Percentiles rank a stretch among this genome's conserved stretches.
Evolutionary conservation across 352 stramenopile genomes (phyloP).

Genomic region (Globisporangium takayamanum): DNA sequence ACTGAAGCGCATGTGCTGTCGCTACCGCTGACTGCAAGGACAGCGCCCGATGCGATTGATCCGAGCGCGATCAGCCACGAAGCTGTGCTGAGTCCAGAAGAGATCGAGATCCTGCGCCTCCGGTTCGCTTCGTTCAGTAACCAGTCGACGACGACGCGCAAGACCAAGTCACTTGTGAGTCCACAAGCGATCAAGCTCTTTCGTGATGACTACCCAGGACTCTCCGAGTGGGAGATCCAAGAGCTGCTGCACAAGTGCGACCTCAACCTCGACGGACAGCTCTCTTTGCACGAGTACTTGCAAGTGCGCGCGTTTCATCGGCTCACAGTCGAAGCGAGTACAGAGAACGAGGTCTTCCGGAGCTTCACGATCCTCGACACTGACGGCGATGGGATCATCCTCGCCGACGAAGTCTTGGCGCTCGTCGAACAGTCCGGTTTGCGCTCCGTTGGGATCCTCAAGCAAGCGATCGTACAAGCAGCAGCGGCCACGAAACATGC

Average conservation of each 20-base stretch:
- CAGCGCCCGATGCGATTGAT: slow-evolving; percentile 6
- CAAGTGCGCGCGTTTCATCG: slow-evolving; percentile 49
- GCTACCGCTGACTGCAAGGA: not conserved
- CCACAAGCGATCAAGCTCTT: slow-evolving; percentile 53
- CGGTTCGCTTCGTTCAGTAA: slow-evolving; percentile 29
- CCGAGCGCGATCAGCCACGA: slow-evolving; percentile 23
- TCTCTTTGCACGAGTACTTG: slow-evolving; percentile 54
- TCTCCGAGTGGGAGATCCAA: slow-evolving; percentile 59
- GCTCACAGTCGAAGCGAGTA: slow-evolving; percentile 46
- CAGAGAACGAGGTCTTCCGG: slow-evolving; percentile 40
- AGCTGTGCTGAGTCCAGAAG: slow-evolving; percentile 37
- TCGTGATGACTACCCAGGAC: slow-evolving; percentile 47
- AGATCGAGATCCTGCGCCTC: slow-evolving; percentile 39
- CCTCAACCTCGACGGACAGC: slow-evolving; percentile 45
- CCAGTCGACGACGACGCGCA: not conserved
- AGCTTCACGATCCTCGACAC: slow-evolving; percentile 66
- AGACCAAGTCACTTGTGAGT: slow-evolving; percentile 21
- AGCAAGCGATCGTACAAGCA: slow-evolving; percentile 38
- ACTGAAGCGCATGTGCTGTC: not conserved
- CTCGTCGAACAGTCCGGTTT: slow-evolving; percentile 47
- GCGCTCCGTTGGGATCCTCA: slow-evolving; percentile 36
- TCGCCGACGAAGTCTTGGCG: slow-evolving; percentile 37
- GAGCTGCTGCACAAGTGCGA: slow-evolving; percentile 55
- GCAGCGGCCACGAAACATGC: slow-evolving; percentile 33
- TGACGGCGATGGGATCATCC: slow-evolving; percentile 46